A percentile compares a stretch with the other conserved stretches of the same genome.
These are phyloP conservation scores for Cyberlindnera nakhonratchasimensis DNA, from an alignment of 805 yeast species.

Conservation along the genomic window DNA sequence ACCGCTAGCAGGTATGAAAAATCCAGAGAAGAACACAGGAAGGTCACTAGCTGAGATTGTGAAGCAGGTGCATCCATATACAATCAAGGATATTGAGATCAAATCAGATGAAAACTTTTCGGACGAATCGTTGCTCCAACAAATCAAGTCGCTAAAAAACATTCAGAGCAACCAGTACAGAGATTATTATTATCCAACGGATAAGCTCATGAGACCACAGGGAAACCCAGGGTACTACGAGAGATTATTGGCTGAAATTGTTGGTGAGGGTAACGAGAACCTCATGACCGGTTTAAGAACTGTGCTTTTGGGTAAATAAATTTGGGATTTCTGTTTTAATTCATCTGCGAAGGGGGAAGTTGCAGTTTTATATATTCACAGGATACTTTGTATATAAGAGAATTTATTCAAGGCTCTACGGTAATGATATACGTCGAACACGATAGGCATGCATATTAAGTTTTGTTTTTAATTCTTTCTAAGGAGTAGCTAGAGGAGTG, in stretches of 20 bases:
- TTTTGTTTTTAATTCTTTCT: too few relatives aligned
- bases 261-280: constrained; percentile 67
- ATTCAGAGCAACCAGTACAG: constrained; percentile 58
- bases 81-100: constrained; percentile 38
- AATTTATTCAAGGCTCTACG: not conserved
- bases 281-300: constrained; percentile 65
- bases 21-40: constrained; percentile 37
- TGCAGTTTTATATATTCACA: not conserved
- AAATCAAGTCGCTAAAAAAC: constrained; percentile 54
- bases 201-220: constrained; percentile 69
- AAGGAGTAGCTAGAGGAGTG: too few relatives aligned
- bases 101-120: constrained; percentile 46
- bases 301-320: constrained; percentile 67
- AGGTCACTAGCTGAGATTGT: constrained; percentile 38
- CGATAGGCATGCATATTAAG: not conserved
- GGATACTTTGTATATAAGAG: not conserved
- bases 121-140: constrained; percentile 46
- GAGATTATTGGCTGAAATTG: constrained; percentile 64
- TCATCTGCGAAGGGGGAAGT: too few relatives aligned
- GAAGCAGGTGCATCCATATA: constrained; percentile 44
- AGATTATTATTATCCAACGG: constrained; percentile 60
- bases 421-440: constrained; percentile 3
- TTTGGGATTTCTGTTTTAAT: not conserved
- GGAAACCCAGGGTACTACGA: constrained; percentile 81
- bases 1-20: constrained; percentile 46